Percentiles rank a stretch among this genome's conserved stretches.
Evolutionary conservation across 2,329 filamentous ascomycete genomes (phyloP).

Genomic region (Aspergillus niger): DNA sequence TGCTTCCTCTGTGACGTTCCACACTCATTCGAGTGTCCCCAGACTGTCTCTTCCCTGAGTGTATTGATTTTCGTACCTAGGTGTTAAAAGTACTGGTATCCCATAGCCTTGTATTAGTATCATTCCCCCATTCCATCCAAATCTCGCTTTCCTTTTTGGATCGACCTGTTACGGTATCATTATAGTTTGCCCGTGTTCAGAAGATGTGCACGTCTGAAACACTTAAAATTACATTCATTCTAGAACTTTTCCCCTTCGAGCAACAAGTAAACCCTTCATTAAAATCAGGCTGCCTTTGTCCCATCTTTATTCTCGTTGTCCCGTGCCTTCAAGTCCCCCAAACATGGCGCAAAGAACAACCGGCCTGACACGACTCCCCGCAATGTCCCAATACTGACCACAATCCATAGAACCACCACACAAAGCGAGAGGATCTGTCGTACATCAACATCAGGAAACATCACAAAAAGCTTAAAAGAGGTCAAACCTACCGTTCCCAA

Average conservation of each 20-base stretch:
- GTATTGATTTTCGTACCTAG: no score
- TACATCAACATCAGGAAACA: neutral
- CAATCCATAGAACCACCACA: conserved; percentile 59
- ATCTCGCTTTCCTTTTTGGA: no score
- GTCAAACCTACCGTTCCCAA: conserved; percentile 51
- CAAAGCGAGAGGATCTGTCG: conserved; percentile 51
- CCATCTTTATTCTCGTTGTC: conserved; percentile 21
- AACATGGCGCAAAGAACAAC: conserved; percentile 58
- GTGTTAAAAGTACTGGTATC: no score
- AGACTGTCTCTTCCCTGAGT: no score
- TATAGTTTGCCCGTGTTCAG: no score
- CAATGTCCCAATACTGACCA: conserved; percentile 54
- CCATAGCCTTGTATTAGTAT: no score
- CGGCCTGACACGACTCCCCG: conserved; percentile 51
- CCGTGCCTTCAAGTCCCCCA: conserved; percentile 40
- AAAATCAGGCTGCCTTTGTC: conserved; percentile 21
- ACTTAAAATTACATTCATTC: neutral
- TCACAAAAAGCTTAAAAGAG: neutral
- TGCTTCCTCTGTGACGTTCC: neutral
- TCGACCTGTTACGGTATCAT: no score
- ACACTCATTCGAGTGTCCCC: neutral
- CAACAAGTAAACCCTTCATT: neutral
- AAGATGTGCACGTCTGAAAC: no score
- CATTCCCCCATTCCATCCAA: no score
- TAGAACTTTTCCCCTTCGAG: neutral